Base-by-base conservation (phyloP, 2,329 filamentous ascomycete genomes). In the Fusarium drepaniforme region DNA sequence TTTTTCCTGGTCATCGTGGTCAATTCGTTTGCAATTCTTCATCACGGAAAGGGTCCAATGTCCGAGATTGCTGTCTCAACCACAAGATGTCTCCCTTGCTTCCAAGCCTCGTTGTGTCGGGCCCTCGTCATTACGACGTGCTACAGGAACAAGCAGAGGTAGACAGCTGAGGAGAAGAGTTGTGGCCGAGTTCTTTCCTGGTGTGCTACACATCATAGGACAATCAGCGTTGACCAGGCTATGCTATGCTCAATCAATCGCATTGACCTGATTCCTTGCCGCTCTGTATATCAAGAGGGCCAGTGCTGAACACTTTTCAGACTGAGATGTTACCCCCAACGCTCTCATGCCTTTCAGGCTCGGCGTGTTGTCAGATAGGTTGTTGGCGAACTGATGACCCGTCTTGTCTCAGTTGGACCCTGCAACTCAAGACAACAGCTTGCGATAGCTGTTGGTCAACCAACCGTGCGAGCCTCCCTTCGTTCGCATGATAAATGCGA, bases 81-180 rank as follows among this genome's bases (percentile, higher is more conserved):
- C 53, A 16, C 28, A 23, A 42, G 58, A 65, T 75, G 59, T 68
- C 64, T 76, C 66, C 72, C 64, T 76, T 73, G 53, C 68, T 63
- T 70, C 28, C 68, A 63, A 61, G 64, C 46, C 53, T 64, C 46
- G 23, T 59, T 21, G 59, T 63, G 62, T 57, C 21, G 40, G 42
- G 51, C 67, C 42, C 44, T 66, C 53, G 62, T 70, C 70, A 69
- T 75, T 58, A 42, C 64, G 42, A 74, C 46, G 61, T 76, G 64
- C 62, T 37, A 68, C 64, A 69, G 21, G 61, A 64, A 46, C 46
- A 18, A 59, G 65, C 44, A 71, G 44, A 66, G 65, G 63, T 56
- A 57, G 64, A 66, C 67, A 71, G 60, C 67, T 64, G 57, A 68
- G 49, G 71, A 64, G 58, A 72, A 51, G 11, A 30, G 37, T 59